Base-by-base conservation (phyloP, 169 alveolate genomes). In the Blepharisma undulans region DNA sequence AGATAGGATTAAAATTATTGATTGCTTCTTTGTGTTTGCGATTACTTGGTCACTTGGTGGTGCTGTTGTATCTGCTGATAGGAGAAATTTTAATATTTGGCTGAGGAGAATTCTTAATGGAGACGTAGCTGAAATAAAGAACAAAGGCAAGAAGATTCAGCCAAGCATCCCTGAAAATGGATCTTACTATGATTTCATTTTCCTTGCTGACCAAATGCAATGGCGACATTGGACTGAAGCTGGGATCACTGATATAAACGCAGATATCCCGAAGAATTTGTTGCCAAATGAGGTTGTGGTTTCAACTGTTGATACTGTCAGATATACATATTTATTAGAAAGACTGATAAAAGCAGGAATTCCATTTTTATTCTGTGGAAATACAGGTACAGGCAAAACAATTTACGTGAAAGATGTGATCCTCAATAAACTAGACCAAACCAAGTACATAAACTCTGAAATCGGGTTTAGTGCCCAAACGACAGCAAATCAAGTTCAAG, bases 361-460 rank as follows among this genome's bases (percentile, higher is more conserved):
- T 76, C 96, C 97, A 71, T 92, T 95, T 16, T 96, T 96, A 96
- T 93, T 98, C 22, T 96, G 98, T 25, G 99, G 99, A 8, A 97
- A 98, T 30, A 98, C 99, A 32, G 99, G 99, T 4, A 97, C 99
- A 30, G 98, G 99, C 30, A 98, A 97, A 92, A 90, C 99, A 10
- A 97, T 96, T 76, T 92, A 93, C 91, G 94, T 98, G 0, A 36
- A 92, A 92, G 96, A 96, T 76, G 94, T 92, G 87, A 95, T 97
- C 81, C 88, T 89, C 32, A 87, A 84, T 72, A 90, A 94, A 1
- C 94, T 95, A 81, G 91, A 89, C n/a, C n/a, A n/a, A n/a, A n/a
- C n/a, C n/a, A n/a, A n/a, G n/a, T n/a, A n/a, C n/a, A n/a, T n/a
- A n/a, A n/a, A n/a, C n/a, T n/a, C n/a, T n/a, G n/a, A 95, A 81